Evolutionary conservation across 306 rosid species (phyloP).

Genomic region (Malus sylvestris): DNA sequence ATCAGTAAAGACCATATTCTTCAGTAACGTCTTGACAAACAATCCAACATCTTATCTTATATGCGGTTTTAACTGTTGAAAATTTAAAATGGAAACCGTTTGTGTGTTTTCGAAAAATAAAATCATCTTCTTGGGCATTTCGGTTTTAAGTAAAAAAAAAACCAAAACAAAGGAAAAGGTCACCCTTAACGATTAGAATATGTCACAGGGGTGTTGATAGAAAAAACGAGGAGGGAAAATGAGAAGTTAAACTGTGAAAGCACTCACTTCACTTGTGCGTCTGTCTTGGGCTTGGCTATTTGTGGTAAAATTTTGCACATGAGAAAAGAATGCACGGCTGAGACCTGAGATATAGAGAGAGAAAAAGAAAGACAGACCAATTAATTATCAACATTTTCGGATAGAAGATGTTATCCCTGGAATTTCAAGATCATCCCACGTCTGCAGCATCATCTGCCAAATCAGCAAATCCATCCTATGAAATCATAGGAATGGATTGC

Average conservation of each 20-base stretch:
- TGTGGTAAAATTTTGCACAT: background rate
- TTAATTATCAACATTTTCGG: conserved; percentile 7
- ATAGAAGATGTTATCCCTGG: conserved; percentile 65
- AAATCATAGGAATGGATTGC: conserved; percentile 60
- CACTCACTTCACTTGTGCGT: background rate
- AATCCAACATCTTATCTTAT: too few relatives aligned
- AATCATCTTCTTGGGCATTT: too few relatives aligned
- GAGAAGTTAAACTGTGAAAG: background rate
- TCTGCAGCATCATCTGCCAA: conserved; percentile 52
- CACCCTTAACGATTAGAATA: too few relatives aligned
- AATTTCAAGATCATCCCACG: conserved; percentile 28
- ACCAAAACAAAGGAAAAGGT: too few relatives aligned
- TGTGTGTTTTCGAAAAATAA: too few relatives aligned
- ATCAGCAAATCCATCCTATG: conserved; percentile 45
- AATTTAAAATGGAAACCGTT: too few relatives aligned
- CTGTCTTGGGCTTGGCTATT: background rate
- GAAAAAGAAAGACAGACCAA: background rate
- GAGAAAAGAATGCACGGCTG: background rate
- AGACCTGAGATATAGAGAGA: background rate
- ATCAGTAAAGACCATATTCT: too few relatives aligned
- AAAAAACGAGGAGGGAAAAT: background rate
- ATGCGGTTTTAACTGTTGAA: too few relatives aligned
- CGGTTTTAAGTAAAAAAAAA: too few relatives aligned
- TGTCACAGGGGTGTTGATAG: background rate
- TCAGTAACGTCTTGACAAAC: background rate